Percentiles rank a stretch among this genome's conserved stretches.
These are phyloP conservation scores for Erysimum cheiri DNA, from an alignment of 441 rosid genomes.

Conservation along the genomic window DNA sequence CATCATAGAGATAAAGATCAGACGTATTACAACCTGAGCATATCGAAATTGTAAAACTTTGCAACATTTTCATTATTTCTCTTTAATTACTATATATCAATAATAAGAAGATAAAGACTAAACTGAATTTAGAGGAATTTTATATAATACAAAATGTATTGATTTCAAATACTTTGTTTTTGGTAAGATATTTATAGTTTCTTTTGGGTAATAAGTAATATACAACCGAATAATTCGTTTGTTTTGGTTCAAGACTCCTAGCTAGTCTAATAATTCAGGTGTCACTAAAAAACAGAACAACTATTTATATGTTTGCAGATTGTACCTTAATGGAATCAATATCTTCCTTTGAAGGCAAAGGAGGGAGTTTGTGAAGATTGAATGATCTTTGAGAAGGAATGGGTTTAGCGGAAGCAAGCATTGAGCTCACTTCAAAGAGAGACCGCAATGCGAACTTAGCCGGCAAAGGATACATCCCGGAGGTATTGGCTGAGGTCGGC, in stretches of 20 bases:
- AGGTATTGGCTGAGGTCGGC: constrained; percentile 36
- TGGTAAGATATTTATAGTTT: neutral
- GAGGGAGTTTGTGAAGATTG: constrained; percentile 41
- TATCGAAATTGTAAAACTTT: neutral
- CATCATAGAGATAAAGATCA: neutral
- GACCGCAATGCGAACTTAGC: constrained; percentile 57
- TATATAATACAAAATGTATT: neutral
- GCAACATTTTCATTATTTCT: neutral
- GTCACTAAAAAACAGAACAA: neutral
- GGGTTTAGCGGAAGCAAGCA: constrained; percentile 50
- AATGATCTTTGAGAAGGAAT: constrained; percentile 36
- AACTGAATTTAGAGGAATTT: neutral
- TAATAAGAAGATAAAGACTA: neutral
- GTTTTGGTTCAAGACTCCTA: neutral
- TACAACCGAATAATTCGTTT: constrained; percentile 1
- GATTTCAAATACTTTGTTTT: neutral
- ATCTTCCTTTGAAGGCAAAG: constrained; percentile 52
- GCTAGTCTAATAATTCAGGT: neutral
- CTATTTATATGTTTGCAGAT: neutral
- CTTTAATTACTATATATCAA: neutral
- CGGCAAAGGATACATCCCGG: constrained; percentile 43
- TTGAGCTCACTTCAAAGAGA: constrained; percentile 54
- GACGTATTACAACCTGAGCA: no score
- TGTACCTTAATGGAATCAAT: constrained; percentile 53
- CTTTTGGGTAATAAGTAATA: neutral